Evolutionary conservation across 805 yeast genomes (phyloP).

Genomic region (Candida ipomoeae): DNA sequence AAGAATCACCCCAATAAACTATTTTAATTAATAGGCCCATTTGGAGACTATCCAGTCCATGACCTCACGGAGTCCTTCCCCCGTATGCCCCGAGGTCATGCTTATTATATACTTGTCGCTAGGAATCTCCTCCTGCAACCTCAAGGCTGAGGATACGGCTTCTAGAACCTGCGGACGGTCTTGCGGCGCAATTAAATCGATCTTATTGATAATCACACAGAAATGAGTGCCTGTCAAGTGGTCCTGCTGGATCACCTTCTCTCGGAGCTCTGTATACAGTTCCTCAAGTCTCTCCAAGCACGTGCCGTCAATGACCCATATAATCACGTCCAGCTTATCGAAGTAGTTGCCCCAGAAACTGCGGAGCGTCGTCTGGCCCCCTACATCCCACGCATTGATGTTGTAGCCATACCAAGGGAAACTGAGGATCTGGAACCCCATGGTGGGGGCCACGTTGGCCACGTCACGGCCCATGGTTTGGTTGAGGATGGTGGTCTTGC

Average conservation of each 20-base stretch:
- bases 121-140: slow-evolving; percentile 13
- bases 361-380: slow-evolving; percentile 51
- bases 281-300: slow-evolving; percentile 60
- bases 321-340: slow-evolving; percentile 66
- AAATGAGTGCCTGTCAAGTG: slow-evolving; percentile 65
- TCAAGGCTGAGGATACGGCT: slow-evolving; percentile 9
- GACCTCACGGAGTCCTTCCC: slow-evolving; percentile 24
- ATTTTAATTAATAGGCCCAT: background rate
- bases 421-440: slow-evolving; percentile 82
- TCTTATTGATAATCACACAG: slow-evolving; percentile 69
- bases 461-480: slow-evolving; percentile 49
- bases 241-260: slow-evolving; percentile 59
- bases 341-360: slow-evolving; percentile 75
- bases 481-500: slow-evolving; percentile 81
- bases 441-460: slow-evolving; percentile 70
- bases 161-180: slow-evolving; percentile 16
- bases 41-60: slow-evolving; percentile 15
- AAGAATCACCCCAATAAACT: too few species aligned
- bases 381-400: slow-evolving; percentile 80
- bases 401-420: slow-evolving; percentile 40
- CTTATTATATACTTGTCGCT: slow-evolving; percentile 24
- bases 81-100: slow-evolving; percentile 35
- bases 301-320: slow-evolving; percentile 82
- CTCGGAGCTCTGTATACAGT: slow-evolving; percentile 59
- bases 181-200: slow-evolving; percentile 48